Percentiles rank a stretch among this genome's conserved stretches.
Evolutionary conservation across 495 filamentous ascomycete genomes (phyloP).

Genomic region (Collariella sp.): DNA sequence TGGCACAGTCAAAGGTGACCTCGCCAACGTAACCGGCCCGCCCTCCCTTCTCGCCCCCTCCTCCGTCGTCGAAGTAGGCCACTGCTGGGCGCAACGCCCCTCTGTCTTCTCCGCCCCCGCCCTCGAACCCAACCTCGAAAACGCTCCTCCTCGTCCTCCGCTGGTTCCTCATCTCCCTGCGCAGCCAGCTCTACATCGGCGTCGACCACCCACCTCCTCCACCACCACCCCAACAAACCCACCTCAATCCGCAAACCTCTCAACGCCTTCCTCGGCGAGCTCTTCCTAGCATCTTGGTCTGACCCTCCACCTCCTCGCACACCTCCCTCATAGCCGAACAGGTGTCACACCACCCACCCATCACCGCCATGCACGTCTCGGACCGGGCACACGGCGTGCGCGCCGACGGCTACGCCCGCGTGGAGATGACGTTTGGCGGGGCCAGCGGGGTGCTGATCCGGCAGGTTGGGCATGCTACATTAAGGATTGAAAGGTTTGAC

Average conservation of each 20-base stretch:
- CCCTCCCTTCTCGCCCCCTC: slow-evolving; percentile 74
- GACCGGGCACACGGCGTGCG: slow-evolving; percentile 67
- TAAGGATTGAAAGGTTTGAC: slow-evolving; percentile 39
- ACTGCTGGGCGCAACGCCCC: slow-evolving; percentile 82
- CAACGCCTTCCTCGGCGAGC: slow-evolving; percentile 36
- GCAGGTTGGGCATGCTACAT: slow-evolving; percentile 69
- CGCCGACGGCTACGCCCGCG: slow-evolving; percentile 77
- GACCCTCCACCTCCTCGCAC: slow-evolving; percentile 63
- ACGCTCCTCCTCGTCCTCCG: slow-evolving; percentile 71
- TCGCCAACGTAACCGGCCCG: slow-evolving; percentile 77
- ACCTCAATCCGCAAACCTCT: slow-evolving; percentile 32
- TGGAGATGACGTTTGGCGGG: slow-evolving; percentile 74
- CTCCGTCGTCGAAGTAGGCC: slow-evolving; percentile 75
- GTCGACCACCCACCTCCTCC: slow-evolving; percentile 3
- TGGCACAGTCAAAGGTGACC: slow-evolving; percentile 75
- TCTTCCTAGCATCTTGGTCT: slow-evolving; percentile 54
- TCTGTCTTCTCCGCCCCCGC: slow-evolving; percentile 72
- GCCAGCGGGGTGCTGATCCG: slow-evolving; percentile 77
- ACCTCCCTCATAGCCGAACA: slow-evolving; percentile 54
- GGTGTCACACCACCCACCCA: slow-evolving; percentile 72
- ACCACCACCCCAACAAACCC: neutral
- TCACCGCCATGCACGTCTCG: slow-evolving; percentile 73
- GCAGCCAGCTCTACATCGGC: slow-evolving; percentile 57
- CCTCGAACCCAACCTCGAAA: slow-evolving; percentile 56
- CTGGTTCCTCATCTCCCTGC: slow-evolving; percentile 77